Evolutionary conservation across 2,329 filamentous ascomycete genomes (phyloP).

Genomic region (Tricladium varicosporioides): DNA sequence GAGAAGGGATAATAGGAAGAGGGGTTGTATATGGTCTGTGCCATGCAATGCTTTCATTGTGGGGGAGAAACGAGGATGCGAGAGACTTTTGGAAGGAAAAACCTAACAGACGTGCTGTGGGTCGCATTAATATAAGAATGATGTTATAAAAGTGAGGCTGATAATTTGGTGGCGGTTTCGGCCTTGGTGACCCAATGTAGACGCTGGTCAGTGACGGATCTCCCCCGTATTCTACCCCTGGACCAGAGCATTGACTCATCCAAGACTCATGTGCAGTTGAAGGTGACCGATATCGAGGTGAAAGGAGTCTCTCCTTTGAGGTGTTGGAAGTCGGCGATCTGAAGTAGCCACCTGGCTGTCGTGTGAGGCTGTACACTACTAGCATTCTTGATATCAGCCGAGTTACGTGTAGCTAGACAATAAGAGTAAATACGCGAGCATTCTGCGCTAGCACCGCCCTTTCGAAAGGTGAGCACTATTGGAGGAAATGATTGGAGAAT

Average conservation of each 20-base stretch:
- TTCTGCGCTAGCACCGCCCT: no score
- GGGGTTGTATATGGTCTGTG: not conserved
- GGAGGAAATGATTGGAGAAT: no score
- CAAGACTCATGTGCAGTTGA: not conserved
- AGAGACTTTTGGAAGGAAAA: not conserved
- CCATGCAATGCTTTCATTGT: not conserved
- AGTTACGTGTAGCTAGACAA: no score
- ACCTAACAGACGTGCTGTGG: not conserved
- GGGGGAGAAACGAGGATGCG: not conserved
- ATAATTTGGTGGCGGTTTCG: not conserved
- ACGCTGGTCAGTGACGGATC: not conserved
- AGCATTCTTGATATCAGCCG: no score
- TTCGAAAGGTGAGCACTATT: no score
- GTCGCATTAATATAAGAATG: not conserved
- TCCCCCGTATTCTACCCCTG: not conserved
- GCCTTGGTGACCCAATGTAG: not conserved
- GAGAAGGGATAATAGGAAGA: not conserved
- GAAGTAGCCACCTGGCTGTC: not conserved
- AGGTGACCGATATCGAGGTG: not conserved
- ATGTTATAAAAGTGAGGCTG: conserved; percentile 3
- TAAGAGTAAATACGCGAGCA: no score
- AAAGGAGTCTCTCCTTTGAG: no score
- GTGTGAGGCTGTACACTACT: not conserved
- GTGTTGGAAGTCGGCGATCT: not conserved
- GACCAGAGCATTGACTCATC: not conserved